Evolutionary conservation across 768 basidiomycete species (phyloP).

Genomic region (Phanerochaete carnosa): DNA sequence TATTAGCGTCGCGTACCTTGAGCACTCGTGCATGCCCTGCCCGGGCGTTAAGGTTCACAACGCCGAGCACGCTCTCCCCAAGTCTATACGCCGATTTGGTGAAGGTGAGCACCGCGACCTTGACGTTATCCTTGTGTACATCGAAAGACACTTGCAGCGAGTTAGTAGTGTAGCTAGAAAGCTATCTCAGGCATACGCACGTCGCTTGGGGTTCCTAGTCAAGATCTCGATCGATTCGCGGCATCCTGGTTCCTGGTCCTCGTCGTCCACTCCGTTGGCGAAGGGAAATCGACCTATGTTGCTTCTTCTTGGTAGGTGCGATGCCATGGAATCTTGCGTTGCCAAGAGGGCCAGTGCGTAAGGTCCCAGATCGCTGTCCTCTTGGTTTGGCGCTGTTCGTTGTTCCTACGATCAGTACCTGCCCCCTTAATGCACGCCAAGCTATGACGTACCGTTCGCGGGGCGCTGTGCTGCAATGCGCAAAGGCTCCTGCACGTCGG

Average conservation of each 20-base stretch:
- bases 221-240: constrained; percentile 89
- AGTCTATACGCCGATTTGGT: constrained; percentile 88
- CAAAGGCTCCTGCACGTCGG: neutral
- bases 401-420: neutral
- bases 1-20: constrained; percentile 48
- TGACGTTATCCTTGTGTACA: constrained; percentile 88
- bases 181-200: constrained; percentile 38
- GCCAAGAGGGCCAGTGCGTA: constrained; percentile 46
- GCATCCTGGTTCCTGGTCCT: constrained; percentile 63
- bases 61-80: constrained; percentile 88
- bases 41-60: constrained; percentile 81
- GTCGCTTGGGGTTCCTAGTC: constrained; percentile 86
- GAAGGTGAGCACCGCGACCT: constrained; percentile 89
- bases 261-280: constrained; percentile 28
- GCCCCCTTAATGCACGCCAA: neutral
- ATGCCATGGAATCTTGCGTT: neutral
- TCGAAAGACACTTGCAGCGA: constrained; percentile 76
- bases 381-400: constrained; percentile 4
- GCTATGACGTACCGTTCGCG: neutral
- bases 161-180: neutral
- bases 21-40: constrained; percentile 72
- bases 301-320: neutral
- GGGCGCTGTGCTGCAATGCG: neutral
- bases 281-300: neutral
- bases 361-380: constrained; percentile 40